Evolutionary conservation across 257 asterid species (phyloP).

Genomic region (Solanum okadae): DNA sequence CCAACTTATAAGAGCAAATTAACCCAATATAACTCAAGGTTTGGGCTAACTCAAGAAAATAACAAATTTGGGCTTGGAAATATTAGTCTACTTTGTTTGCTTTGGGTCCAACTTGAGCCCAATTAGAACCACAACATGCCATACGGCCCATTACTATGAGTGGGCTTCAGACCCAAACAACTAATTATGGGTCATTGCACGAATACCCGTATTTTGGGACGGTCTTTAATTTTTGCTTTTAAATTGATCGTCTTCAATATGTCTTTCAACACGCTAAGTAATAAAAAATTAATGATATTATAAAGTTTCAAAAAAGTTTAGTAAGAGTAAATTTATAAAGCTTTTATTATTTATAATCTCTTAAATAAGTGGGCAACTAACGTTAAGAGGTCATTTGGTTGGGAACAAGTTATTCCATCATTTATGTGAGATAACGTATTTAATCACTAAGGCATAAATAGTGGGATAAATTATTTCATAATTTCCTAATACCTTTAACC

Average conservation of each 20-base stretch:
- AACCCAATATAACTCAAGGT: too few relatives aligned
- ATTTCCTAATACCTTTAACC: rapidly evolving
- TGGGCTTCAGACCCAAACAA: neutral
- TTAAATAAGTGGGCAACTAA: neutral
- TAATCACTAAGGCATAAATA: too few relatives aligned
- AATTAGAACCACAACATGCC: neutral
- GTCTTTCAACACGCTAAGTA: neutral
- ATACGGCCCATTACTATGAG: neutral
- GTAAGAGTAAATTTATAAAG: neutral
- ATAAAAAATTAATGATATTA: too few relatives aligned
- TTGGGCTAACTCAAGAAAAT: neutral
- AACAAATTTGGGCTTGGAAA: neutral
- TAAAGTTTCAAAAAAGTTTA: neutral
- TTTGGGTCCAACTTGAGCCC: neutral
- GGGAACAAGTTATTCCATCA: too few relatives aligned
- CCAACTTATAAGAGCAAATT: too few relatives aligned
- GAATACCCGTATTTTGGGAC: neutral
- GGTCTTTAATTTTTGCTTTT: neutral
- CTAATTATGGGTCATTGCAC: neutral
- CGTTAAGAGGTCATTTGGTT: neutral
- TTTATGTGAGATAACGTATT: too few relatives aligned
- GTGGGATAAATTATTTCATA: rapidly evolving
- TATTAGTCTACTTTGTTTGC: neutral
- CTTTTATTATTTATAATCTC: neutral
- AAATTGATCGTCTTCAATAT: neutral